Conservation (phyloP, 176 grass and related monocot genomes). For the Zoysia pacifica region DNA sequence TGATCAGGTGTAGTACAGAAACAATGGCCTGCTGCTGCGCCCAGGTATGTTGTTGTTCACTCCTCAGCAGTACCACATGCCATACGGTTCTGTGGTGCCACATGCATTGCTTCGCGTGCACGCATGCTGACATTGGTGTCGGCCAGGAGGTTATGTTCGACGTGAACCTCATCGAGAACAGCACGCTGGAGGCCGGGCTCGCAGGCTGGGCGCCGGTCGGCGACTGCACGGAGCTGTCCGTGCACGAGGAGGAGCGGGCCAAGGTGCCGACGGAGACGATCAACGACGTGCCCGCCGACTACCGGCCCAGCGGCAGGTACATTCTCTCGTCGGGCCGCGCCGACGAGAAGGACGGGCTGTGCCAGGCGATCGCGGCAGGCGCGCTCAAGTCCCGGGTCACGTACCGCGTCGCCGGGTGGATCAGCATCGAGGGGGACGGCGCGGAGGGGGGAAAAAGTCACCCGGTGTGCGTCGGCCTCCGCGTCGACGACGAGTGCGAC, state of each 20-base stretch:
- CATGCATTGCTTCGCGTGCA: background rate
- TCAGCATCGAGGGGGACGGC: slow-evolving; percentile 31
- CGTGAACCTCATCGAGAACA: slow-evolving; percentile 59
- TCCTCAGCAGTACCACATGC: background rate
- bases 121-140: background rate
- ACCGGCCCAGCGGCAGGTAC: slow-evolving; percentile 50
- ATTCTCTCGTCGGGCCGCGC: slow-evolving; percentile 47
- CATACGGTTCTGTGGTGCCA: background rate
- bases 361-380: slow-evolving; percentile 39
- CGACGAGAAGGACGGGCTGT: slow-evolving; percentile 48
- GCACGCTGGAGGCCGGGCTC: slow-evolving; percentile 52
- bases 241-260: slow-evolving; percentile 40
- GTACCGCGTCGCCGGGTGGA: slow-evolving; percentile 65
- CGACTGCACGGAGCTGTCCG: slow-evolving; percentile 38
- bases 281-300: slow-evolving; percentile 37
- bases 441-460: background rate
- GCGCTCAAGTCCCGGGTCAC: slow-evolving; percentile 37
- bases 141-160: slow-evolving; percentile 40
- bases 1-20: background rate
- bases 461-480: slow-evolving; percentile 42
- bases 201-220: slow-evolving; percentile 52
- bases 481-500: slow-evolving; percentile 15
- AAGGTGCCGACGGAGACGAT: slow-evolving; percentile 54
- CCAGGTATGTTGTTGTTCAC: slow-evolving; percentile 12
- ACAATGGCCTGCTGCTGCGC: slow-evolving; percentile 24